A percentile compares a stretch with the other conserved stretches of the same genome.
These are phyloP conservation scores for Lepidium didymum DNA, from an alignment of 345 rosid genomes.

Conservation along the genomic window DNA sequence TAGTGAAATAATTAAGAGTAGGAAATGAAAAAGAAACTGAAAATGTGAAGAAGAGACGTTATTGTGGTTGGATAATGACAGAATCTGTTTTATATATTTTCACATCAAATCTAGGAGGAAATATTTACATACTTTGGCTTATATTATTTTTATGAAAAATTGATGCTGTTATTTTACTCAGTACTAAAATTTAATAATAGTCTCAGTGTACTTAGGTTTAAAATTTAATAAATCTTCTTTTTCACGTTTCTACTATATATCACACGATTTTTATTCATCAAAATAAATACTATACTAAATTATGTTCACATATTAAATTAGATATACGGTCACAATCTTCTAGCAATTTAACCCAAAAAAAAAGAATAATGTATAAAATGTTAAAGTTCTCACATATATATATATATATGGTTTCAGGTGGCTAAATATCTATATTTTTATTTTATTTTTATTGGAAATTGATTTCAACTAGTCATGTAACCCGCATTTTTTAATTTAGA, in stretches of 20 bases:
- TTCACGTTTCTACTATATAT: background rate
- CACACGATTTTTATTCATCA: background rate
- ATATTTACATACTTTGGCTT: background rate
- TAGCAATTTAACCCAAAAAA: too few species aligned
- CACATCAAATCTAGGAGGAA: background rate
- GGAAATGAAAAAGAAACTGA: constrained; percentile 1
- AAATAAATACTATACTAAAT: background rate
- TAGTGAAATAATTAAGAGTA: constrained; percentile 18
- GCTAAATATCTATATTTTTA: too few species aligned
- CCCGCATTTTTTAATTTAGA: too few species aligned
- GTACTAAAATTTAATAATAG: background rate
- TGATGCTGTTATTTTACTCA: background rate
- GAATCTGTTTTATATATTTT: background rate
- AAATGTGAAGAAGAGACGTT: constrained; percentile 13
- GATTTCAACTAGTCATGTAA: too few species aligned
- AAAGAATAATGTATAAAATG: too few species aligned
- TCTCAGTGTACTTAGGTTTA: background rate
- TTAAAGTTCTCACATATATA: too few species aligned
- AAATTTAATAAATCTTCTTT: background rate
- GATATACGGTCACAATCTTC: too few species aligned
- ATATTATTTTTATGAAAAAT: background rate
- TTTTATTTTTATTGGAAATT: too few species aligned
- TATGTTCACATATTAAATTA: background rate
- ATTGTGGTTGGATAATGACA: constrained; percentile 16
- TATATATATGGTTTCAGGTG: too few species aligned